Base-by-base conservation (phyloP, 2,329 filamentous ascomycete species). In the Tolypocladium album region DNA sequence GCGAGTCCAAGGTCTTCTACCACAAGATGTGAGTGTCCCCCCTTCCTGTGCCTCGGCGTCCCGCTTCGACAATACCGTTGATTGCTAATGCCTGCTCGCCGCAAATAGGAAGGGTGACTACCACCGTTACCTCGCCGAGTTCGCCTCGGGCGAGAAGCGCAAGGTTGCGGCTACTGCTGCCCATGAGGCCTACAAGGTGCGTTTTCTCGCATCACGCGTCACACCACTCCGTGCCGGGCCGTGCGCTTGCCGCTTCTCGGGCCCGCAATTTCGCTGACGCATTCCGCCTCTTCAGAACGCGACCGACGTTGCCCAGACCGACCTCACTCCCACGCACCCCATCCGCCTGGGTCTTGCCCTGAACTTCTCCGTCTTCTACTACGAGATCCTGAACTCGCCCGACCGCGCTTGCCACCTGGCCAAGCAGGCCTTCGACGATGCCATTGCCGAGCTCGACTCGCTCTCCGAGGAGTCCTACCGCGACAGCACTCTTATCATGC, bases 301-400 rank as follows among this genome's bases (percentile, higher is more conserved):
- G 70, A 97, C 93, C 81, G 93, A 97, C 72, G 93, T 97, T 73
- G 94, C 94, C 70, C 93, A 97, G 84, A 96, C 90, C 67, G 93
- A 97, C 79, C 88, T 97, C 70, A 93, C 93, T 64, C 93, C 93
- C 64, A 97, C 94, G 64, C 93, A 97, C 84, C 93, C 93, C 71
- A 97, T 97, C 82, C 92, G 93, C 72, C 90, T 97, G 67, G 93
- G 93, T 77, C 88, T 97, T 72, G 93, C 93, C 68, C 87, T 97
- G 70, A 97, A 97, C 88, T 97, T 97, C 87, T 97, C 92, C 66
- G 93, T 97, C 72, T 97, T 97, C 84, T 96, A 96, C 87, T 96
- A 97, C 79, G 94, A 97, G 85, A 97, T 97, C 76, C 83, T 97
- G 75, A 97, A 97, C 88, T 95, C 92, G 42, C 93, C 92, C 72